Evolutionary conservation across 257 asterid genomes (phyloP).

Genomic region (Solanum bukasovii): DNA sequence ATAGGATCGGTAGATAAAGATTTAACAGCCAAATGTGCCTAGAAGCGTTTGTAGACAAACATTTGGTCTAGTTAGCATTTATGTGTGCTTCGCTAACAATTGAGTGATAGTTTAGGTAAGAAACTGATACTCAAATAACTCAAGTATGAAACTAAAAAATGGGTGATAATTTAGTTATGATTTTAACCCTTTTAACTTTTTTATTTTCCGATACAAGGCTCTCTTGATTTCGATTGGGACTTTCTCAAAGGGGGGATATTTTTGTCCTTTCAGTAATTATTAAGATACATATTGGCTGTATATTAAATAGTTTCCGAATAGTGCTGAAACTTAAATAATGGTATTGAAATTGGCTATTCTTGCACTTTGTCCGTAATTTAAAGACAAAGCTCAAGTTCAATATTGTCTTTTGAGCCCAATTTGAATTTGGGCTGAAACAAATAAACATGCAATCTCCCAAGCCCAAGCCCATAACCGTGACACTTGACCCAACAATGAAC

Average conservation of each 20-base stretch:
- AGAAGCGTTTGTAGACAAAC: background rate
- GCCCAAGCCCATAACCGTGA: background rate
- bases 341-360: background rate
- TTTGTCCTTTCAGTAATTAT: background rate
- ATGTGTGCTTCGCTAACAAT: background rate
- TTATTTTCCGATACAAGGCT: background rate
- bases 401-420: background rate
- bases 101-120: fast-evolving
- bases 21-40: background rate
- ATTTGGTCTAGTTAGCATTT: background rate
- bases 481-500: background rate
- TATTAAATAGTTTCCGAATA: background rate
- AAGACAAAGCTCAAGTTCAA: background rate
- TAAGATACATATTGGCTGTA: background rate
- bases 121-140: background rate
- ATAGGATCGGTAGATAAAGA: background rate
- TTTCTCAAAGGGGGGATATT: background rate
- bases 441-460: background rate
- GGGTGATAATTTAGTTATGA: background rate
- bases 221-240: background rate
- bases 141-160: background rate
- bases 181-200: no score
- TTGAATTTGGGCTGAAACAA: background rate
- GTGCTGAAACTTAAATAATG: background rate
- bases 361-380: background rate